phyloP scores from a whole-genome alignment of 2,329 filamentous ascomycete species.

The Ustilaginoidea virens region DNA sequence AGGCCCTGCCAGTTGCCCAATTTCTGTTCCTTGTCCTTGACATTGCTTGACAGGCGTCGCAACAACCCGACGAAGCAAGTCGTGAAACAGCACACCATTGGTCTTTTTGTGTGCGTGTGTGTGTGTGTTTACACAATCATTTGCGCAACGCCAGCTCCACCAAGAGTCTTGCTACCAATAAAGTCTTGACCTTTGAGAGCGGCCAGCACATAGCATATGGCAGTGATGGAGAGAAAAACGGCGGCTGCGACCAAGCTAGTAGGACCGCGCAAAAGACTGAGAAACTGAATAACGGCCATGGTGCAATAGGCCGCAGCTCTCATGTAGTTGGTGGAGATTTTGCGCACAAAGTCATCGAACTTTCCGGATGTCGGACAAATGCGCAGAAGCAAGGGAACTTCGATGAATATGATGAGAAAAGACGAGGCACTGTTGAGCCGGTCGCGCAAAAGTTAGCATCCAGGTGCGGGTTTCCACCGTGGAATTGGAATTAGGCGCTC shows the following conservation, averaged over 20 bases:
- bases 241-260: slow-evolving; percentile 77
- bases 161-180: slow-evolving; percentile 87
- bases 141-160: slow-evolving; percentile 84
- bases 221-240: slow-evolving; percentile 63
- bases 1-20: no score
- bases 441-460: neutral
- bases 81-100: neutral
- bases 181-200: slow-evolving; percentile 74
- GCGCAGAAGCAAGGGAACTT: slow-evolving; percentile 86
- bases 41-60: no score
- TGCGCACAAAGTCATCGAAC: slow-evolving; percentile 82
- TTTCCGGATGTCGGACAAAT: slow-evolving; percentile 89
- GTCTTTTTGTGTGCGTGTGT: no score
- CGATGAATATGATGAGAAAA: slow-evolving; percentile 67
- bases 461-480: neutral
- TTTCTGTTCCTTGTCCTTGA: no score
- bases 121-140: slow-evolving; percentile 67
- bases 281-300: slow-evolving; percentile 74
- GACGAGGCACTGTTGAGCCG: slow-evolving; percentile 52
- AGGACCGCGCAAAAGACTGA: slow-evolving; percentile 49
- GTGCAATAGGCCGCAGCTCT: slow-evolving; percentile 71
- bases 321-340: slow-evolving; percentile 93
- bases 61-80: no score
- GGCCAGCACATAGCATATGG: slow-evolving; percentile 65
- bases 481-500: neutral